A percentile compares a stretch with the other conserved stretches of the same genome.
Evolutionary conservation across 2,329 filamentous ascomycete species (phyloP).

Genomic region (Alternaria consortialis): DNA sequence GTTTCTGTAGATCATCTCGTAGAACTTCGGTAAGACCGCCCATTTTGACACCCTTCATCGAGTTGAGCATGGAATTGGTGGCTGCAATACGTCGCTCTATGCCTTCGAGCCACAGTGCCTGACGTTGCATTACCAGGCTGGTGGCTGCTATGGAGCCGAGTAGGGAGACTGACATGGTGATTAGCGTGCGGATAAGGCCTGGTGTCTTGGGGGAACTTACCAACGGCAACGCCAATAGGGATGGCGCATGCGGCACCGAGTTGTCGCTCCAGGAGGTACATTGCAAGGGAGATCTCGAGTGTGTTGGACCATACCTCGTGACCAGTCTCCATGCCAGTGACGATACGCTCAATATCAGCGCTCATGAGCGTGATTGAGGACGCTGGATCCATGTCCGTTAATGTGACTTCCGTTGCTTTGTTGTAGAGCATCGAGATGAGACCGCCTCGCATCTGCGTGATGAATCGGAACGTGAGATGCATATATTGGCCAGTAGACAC

Average conservation of each 20-base stretch:
- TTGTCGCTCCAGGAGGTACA: slow-evolving; percentile 59
- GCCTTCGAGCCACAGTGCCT: slow-evolving; percentile 54
- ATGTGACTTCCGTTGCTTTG: slow-evolving; percentile 40
- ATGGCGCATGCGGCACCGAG: slow-evolving; percentile 60
- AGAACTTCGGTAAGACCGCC: slow-evolving; percentile 48
- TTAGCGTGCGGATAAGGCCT: not conserved
- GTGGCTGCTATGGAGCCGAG: slow-evolving; percentile 41
- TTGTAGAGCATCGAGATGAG: slow-evolving; percentile 49
- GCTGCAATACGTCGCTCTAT: slow-evolving; percentile 56
- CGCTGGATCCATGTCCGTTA: slow-evolving; percentile 43
- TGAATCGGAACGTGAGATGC: slow-evolving; percentile 46
- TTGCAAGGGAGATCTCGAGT: slow-evolving; percentile 57
- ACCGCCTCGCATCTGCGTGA: slow-evolving; percentile 48
- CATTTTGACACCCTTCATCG: slow-evolving; percentile 60
- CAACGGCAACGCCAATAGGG: slow-evolving; percentile 57
- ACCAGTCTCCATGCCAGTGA: slow-evolving; percentile 45
- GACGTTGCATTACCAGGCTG: slow-evolving; percentile 43
- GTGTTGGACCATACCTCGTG: slow-evolving; percentile 49
- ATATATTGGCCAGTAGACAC: slow-evolving; percentile 48
- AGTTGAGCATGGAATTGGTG: slow-evolving; percentile 54
- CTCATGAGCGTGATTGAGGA: slow-evolving; percentile 49
- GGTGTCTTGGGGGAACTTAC: slow-evolving; percentile 24
- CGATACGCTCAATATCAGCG: slow-evolving; percentile 49
- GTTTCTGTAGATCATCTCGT: slow-evolving; percentile 39
- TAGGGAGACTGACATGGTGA: slow-evolving; percentile 24